Evolutionary conservation across 2,329 filamentous ascomycete genomes (phyloP), one percentile per base, ranked within the genome.

Genomic region (Beauveria asiatica): DNA sequence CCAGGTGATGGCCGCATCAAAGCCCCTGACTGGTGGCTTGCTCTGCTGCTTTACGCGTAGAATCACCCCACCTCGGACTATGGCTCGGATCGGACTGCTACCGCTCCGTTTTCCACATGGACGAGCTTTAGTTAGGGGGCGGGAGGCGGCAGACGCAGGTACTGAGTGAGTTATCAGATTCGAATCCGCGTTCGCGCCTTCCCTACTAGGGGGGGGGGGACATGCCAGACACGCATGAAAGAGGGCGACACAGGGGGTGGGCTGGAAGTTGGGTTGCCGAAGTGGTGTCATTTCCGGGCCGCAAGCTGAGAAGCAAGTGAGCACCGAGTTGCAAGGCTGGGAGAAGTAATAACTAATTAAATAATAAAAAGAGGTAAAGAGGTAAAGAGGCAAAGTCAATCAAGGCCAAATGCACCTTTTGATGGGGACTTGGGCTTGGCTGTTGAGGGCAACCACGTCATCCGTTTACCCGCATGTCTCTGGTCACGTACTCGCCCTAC

Each of bases 241-340:
- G 17, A 21, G 42, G 17, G 42, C 42, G 19, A 10, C 42, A 13
- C 21, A 27, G 39, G 23, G 25, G 23, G 16, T 2, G 23, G 21
- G 23, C 19, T 54, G 57, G 49, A 60, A 53, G 50, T 49, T 21
- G 49, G 42, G 21, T 39, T 27, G 50, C 50, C 57, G 49, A 33
- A 60, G 57, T 54, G 57, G 55, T 58, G 55, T 58, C 45, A 58
- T 58, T 58, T 58, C 55, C 37, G 37, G 33, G 16, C 27, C 30
- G 27, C 13, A 57, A 37, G 16, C 17, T 30, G 27, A 8, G 48
- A 33, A 19, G n/a, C 44, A 21, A 23, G 44, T 25, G 11, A 33
- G 30, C 19, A 21, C 19, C 23, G 44, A 21, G 44, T 21, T 27
- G 16, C 45, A 27, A 19, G 45, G 45, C 45, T 27, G 23, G 45